Conservation (phyloP, 768 basidiomycete species). For the Lentinula lateritia region DNA sequence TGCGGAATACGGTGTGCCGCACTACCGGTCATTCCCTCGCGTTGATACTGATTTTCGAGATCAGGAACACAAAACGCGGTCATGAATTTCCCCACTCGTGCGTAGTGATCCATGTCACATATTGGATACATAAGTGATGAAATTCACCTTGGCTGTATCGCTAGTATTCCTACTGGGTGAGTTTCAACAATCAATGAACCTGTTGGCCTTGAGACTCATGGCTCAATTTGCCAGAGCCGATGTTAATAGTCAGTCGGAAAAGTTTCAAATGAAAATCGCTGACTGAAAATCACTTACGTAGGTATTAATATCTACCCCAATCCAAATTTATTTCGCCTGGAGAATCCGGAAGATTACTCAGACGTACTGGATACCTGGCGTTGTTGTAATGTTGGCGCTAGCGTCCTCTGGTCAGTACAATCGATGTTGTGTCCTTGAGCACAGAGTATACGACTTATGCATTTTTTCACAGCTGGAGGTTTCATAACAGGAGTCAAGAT, state of each 20-base stretch:
- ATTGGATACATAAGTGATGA: neutral
- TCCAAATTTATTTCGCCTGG: slow-evolving; percentile 13
- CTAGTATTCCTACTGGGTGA: slow-evolving; percentile 22
- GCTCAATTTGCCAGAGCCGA: neutral
- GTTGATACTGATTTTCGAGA: neutral
- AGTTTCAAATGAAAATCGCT: slow-evolving; percentile 12
- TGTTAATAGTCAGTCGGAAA: neutral
- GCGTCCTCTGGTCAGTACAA: slow-evolving; percentile 1
- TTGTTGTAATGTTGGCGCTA: slow-evolving; percentile 3
- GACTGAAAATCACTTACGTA: slow-evolving; percentile 15
- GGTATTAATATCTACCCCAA: slow-evolving; percentile 13
- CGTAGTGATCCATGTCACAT: neutral
- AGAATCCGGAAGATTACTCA: slow-evolving; percentile 10
- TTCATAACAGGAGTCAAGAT: slow-evolving; percentile 1
- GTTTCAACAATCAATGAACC: slow-evolving; percentile 11
- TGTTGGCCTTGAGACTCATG: slow-evolving; percentile 6
- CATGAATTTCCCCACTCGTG: slow-evolving; percentile 23
- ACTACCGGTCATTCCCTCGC: neutral
- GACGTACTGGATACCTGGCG: slow-evolving; percentile 2
- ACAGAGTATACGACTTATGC: neutral
- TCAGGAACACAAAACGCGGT: slow-evolving; percentile 27
- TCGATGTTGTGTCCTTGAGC: neutral
- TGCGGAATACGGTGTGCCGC: slow-evolving; percentile 27
- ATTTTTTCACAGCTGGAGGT: neutral
- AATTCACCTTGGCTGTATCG: neutral